phyloP scores from a whole-genome alignment of 208 protist genomes.

The Acanthamoeba royreba region DNA sequence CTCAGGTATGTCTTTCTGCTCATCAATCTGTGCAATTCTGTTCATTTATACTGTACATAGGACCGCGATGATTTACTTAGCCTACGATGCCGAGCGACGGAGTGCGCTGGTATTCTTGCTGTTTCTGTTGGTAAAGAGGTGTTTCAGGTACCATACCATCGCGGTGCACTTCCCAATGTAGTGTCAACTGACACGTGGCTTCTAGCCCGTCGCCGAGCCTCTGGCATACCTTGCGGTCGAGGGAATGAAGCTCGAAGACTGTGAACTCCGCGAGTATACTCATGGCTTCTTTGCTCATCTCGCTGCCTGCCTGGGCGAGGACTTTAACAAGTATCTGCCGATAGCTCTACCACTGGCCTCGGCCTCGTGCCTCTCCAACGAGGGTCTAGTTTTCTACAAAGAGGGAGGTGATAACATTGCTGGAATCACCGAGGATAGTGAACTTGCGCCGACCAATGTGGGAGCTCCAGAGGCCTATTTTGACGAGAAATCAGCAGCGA shows the following conservation, averaged over 20 bases:
- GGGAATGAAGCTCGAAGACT: slow-evolving; percentile 31
- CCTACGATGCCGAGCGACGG: slow-evolving; percentile 15
- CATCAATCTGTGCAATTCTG: not conserved
- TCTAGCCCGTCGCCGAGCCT: not conserved
- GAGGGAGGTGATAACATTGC: not conserved
- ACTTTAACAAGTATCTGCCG: slow-evolving; percentile 1
- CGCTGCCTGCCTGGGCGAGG: not conserved
- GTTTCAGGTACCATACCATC: not conserved
- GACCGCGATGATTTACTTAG: not conserved
- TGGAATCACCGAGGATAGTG: not conserved
- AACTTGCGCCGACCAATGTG: not conserved
- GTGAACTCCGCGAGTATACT: slow-evolving; percentile 21
- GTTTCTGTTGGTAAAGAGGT: slow-evolving; percentile 16
- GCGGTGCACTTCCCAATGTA: not conserved
- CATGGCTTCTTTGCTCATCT: slow-evolving; percentile 36
- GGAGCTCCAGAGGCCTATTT: slow-evolving; percentile 10
- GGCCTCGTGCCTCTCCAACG: slow-evolving; percentile 17
- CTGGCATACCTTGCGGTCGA: slow-evolving; percentile 1
- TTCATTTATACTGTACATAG: not conserved
- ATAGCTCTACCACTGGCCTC: not conserved
- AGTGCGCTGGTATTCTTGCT: slow-evolving; percentile 22
- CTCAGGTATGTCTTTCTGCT: not conserved
- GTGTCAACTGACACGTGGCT: not conserved
- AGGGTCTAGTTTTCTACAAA: slow-evolving; percentile 31
- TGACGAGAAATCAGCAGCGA: slow-evolving; percentile 29